Conservation (phyloP, 2,329 filamentous ascomycete genomes). For the Nigrospora sphaerica region DNA sequence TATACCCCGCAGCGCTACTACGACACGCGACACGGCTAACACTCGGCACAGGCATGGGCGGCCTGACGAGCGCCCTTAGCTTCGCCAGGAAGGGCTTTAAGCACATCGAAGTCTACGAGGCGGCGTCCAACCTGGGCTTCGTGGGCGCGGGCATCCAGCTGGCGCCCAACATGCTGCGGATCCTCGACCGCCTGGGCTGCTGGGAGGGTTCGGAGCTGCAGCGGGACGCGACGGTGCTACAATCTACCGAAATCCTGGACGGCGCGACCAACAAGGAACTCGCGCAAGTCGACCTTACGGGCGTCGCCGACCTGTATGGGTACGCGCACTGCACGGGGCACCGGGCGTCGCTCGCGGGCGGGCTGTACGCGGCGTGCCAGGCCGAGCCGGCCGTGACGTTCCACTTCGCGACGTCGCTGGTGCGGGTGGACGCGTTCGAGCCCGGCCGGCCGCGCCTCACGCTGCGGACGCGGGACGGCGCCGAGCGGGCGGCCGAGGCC, state of each 20-base stretch:
- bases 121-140: slow-evolving; percentile 66
- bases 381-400: slow-evolving; percentile 58
- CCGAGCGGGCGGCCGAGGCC: slow-evolving; percentile 44
- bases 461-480: slow-evolving; percentile 47
- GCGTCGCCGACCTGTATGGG: slow-evolving; percentile 61
- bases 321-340: slow-evolving; percentile 79
- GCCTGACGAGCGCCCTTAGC: slow-evolving; percentile 63
- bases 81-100: slow-evolving; percentile 71
- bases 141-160: slow-evolving; percentile 82
- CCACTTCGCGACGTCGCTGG: slow-evolving; percentile 54
- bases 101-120: slow-evolving; percentile 67
- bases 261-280: slow-evolving; percentile 64
- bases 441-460: slow-evolving; percentile 51
- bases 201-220: slow-evolving; percentile 57
- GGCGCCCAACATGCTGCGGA: slow-evolving; percentile 73
- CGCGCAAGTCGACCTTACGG: slow-evolving; percentile 60
- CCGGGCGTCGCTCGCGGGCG: slow-evolving; percentile 62
- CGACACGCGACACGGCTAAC: neutral
- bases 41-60: slow-evolving; percentile 61
- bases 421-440: slow-evolving; percentile 49
- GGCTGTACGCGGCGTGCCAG: slow-evolving; percentile 64
- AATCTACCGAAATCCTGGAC: slow-evolving; percentile 68
- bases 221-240: slow-evolving; percentile 62
- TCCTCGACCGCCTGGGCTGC: slow-evolving; percentile 65
- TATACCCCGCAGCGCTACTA: neutral